A percentile compares a stretch with the other conserved stretches of the same genome.
Evolutionary conservation across 768 basidiomycete species (phyloP).

Genomic region (Agrocybe praecox): DNA sequence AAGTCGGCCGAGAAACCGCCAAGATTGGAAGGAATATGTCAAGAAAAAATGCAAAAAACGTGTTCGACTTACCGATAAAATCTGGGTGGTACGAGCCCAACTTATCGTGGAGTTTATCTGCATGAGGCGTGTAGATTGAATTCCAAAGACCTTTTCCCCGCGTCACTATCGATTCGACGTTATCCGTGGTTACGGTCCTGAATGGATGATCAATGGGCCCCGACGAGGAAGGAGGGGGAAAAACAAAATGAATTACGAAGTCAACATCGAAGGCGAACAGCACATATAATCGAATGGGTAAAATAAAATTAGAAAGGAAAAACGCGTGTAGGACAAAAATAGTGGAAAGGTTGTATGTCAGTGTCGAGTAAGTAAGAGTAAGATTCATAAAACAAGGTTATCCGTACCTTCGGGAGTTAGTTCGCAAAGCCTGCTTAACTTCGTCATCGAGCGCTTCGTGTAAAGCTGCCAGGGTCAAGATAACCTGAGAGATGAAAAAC

Average conservation of each 20-base stretch:
- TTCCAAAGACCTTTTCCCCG: constrained; percentile 80
- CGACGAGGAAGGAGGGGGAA: constrained; percentile 7
- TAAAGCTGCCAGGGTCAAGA: constrained; percentile 78
- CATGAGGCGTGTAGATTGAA: constrained; percentile 88
- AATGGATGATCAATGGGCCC: constrained; percentile 22
- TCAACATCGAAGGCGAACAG: background rate
- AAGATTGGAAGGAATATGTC: constrained; percentile 33
- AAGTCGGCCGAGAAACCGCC: constrained; percentile 33
- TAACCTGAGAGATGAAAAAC: constrained; percentile 55
- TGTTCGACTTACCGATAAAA: constrained; percentile 77
- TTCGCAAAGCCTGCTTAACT: constrained; percentile 72
- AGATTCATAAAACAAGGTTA: constrained; percentile 12
- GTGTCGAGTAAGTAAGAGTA: constrained; percentile 10
- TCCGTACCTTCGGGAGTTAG: constrained; percentile 61
- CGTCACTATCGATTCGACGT: constrained; percentile 67
- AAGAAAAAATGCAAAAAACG: constrained; percentile 28
- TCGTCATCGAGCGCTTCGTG: constrained; percentile 80
- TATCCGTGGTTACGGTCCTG: constrained; percentile 63
- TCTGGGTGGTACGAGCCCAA: constrained; percentile 89
- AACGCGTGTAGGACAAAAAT: constrained; percentile 2
- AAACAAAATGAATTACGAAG: constrained; percentile 9
- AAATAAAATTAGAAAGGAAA: constrained; percentile 4
- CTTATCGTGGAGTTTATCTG: constrained; percentile 87
- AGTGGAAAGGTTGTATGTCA: too few relatives aligned
- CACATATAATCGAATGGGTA: background rate